Evolutionary conservation across 257 asterid genomes (phyloP), one percentile per base, ranked within the genome.

Genomic region (Primulina huaijiensis): DNA sequence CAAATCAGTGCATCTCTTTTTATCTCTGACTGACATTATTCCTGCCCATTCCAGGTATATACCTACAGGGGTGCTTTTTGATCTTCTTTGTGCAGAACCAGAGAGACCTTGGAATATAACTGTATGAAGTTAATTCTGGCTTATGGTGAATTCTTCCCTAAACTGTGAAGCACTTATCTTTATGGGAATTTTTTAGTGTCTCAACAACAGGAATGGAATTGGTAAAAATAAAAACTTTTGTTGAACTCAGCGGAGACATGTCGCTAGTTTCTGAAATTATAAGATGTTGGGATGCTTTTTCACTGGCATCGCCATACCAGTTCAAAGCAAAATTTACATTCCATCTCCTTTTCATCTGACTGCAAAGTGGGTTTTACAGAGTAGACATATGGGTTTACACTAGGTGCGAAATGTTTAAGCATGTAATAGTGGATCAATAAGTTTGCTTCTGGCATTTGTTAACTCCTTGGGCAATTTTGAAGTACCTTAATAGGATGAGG

Each of bases 21-120:
- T 76, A 63, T 30, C 62, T 65, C 69, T 73, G 67, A 55, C 67
- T 78, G 62, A 75, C 74, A 71, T 73, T 69, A 34, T 64, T 61
- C 43, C 37, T 56, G 43, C 65, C 64, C 67, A 64, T 78, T 78
- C 38, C 88, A 90, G 99, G 99, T 85, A 90, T 77, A 78, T 89
- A 65, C 99, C 97, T 40, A 90, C 92, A 3, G 99, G 99, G 72
- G 95, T 88, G 29, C 95, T 93, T 34, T 93, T 85, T 82, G 99
- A 93, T 80, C 95, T 93, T 82, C 92, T 93, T 68, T 93, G 97
- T 71, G 90, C 92, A 16, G 97, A 90, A 72, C 96, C 96, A 61
- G 96, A 94, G 85, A 86, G 96, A 72, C 99, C 99, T 56, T 94
- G 97, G 99, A 86, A 94, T 86, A 82, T 94, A 73, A 94, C 87